A percentile compares a stretch with the other conserved stretches of the same genome.
These are phyloP conservation scores for Dryadomyces quercivorus DNA, from an alignment of 2,329 filamentous ascomycete genomes.

Conservation along the genomic window DNA sequence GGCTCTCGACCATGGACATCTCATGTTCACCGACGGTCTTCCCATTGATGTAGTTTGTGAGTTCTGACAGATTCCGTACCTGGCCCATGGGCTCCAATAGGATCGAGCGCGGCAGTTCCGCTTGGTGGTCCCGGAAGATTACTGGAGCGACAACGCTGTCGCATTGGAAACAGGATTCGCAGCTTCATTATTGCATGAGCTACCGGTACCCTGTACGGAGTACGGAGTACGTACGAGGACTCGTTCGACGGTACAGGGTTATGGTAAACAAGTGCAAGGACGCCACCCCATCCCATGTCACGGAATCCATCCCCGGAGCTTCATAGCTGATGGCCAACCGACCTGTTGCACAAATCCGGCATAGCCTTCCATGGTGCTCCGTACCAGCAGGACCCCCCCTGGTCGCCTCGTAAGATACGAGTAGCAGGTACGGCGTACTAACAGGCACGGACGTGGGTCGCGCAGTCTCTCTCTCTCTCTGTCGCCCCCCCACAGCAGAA, in stretches of 20 bases:
- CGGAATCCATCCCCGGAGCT: constrained; percentile 11
- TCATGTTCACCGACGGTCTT: neutral
- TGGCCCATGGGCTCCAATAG: neutral
- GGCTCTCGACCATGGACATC: neutral
- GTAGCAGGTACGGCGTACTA: neutral
- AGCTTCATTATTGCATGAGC: neutral
- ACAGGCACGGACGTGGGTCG: constrained; percentile 1
- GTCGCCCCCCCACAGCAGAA: neutral
- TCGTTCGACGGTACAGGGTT: too few relatives aligned
- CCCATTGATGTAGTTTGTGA: neutral
- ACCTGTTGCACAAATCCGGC: neutral
- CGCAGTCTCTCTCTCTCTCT: neutral
- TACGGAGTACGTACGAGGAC: neutral
- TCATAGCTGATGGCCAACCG: neutral
- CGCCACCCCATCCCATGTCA: constrained; percentile 4
- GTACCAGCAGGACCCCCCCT: neutral
- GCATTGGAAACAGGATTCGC: neutral
- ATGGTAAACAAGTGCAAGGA: neutral
- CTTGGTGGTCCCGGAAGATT: neutral
- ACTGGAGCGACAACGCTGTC: neutral
- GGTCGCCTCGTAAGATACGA: neutral
- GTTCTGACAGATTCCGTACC: neutral
- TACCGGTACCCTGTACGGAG: neutral
- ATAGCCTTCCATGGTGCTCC: constrained; percentile 2
- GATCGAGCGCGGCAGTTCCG: neutral